These are phyloP conservation scores for Cyclotella baltica DNA, from an alignment of 108 stramenopile genomes.

Conservation along the genomic window DNA sequence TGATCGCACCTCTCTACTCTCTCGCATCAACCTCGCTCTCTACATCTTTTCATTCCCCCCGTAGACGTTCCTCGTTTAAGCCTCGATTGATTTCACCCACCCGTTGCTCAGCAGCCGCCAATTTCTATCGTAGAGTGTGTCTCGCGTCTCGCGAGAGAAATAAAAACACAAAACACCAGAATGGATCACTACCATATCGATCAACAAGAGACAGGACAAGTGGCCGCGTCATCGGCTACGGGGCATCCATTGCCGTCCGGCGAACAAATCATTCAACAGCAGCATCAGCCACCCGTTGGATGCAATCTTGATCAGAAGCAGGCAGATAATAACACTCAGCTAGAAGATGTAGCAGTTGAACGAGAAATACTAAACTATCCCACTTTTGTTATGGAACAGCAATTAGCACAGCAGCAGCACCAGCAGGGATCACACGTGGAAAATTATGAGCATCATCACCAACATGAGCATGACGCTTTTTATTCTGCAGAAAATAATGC, in stretches of 20 bases:
- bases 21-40: too few relatives aligned
- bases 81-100: too few relatives aligned
- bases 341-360: neutral
- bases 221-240: neutral
- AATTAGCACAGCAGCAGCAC: too few relatives aligned
- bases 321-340: too few relatives aligned
- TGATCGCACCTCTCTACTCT: too few relatives aligned
- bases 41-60: too few relatives aligned
- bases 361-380: neutral
- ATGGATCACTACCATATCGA: slow-evolving; percentile 3
- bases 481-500: neutral
- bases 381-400: neutral
- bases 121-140: too few relatives aligned
- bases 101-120: too few relatives aligned
- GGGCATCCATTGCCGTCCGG: neutral
- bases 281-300: too few relatives aligned
- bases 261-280: too few relatives aligned
- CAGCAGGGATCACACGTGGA: neutral
- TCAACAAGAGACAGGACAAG: neutral
- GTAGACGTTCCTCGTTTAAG: too few relatives aligned
- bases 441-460: slow-evolving; percentile 10
- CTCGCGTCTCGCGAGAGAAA: neutral
- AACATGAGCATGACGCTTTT: slow-evolving; percentile 9
- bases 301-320: too few relatives aligned
- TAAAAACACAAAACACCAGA: neutral